Conservation (phyloP, 768 basidiomycete genomes). For the Inosperma sp. region DNA sequence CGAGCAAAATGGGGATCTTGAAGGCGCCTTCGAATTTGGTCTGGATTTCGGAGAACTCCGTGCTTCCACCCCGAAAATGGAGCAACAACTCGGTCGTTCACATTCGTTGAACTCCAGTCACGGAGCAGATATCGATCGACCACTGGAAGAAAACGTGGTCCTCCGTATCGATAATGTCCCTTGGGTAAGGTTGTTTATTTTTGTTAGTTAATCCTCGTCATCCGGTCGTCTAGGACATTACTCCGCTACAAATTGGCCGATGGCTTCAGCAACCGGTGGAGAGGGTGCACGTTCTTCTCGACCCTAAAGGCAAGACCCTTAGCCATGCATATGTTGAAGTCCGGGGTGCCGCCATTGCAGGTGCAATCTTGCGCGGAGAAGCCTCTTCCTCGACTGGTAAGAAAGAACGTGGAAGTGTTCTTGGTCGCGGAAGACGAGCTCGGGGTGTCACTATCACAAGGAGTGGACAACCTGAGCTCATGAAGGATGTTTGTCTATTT, state of each 20-base stretch:
- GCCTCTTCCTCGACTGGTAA: constrained; percentile 32
- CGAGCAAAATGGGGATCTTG: constrained; percentile 25
- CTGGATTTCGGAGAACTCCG: constrained; percentile 34
- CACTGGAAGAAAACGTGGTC: constrained; percentile 48
- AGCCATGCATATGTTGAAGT: constrained; percentile 84
- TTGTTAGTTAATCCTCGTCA: not conserved
- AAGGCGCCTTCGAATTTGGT: constrained; percentile 41
- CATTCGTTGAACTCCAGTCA: not conserved
- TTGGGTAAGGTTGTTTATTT: constrained; percentile 50
- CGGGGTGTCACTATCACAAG: constrained; percentile 81
- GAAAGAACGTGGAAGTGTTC: constrained; percentile 56
- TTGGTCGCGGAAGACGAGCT: constrained; percentile 74
- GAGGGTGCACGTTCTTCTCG: constrained; percentile 74
- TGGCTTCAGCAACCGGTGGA: constrained; percentile 72
- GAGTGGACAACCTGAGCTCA: constrained; percentile 75
- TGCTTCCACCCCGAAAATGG: constrained; percentile 43
- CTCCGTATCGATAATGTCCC: constrained; percentile 86
- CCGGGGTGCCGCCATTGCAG: constrained; percentile 53
- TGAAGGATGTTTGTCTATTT: constrained; percentile 74
- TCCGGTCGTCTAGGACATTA: constrained; percentile 60
- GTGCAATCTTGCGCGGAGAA: constrained; percentile 61
- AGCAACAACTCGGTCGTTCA: constrained; percentile 22
- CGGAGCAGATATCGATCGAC: constrained; percentile 10
- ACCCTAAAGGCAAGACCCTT: constrained; percentile 76
- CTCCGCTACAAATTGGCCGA: constrained; percentile 60